A percentile compares a stretch with the other conserved stretches of the same genome.
Evolutionary conservation across 441 rosid genomes (phyloP).

Genomic region (Theobroma grandiflorum): DNA sequence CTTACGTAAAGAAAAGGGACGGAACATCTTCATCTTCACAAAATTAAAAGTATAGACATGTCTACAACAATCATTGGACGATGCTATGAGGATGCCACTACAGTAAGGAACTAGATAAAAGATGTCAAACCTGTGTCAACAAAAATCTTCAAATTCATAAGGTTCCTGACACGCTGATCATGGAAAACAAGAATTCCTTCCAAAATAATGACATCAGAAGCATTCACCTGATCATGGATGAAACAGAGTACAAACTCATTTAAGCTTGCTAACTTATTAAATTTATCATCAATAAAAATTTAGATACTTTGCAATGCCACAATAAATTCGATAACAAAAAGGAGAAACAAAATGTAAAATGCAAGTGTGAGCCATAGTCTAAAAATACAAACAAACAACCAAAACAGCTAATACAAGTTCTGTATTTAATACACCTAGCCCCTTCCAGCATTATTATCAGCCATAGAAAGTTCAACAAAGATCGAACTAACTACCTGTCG

Average conservation of each 20-base stretch:
- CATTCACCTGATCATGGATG: slow-evolving; percentile 74
- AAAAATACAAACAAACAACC: neutral
- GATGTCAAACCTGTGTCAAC: slow-evolving; percentile 83
- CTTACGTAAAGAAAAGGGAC: neutral
- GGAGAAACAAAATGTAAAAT: neutral
- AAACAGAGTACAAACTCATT: neutral
- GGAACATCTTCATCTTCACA: slow-evolving; percentile 17
- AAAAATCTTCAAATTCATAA: slow-evolving; percentile 95
- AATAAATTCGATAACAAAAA: neutral
- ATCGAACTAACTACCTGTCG: slow-evolving; percentile 68
- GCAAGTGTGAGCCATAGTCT: neutral
- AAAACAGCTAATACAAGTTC: slow-evolving; percentile 4
- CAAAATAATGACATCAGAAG: slow-evolving; percentile 94
- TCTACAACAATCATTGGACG: neutral
- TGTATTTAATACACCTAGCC: neutral
- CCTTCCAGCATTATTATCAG: neutral
- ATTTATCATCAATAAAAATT: neutral
- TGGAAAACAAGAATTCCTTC: slow-evolving; percentile 97
- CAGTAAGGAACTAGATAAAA: slow-evolving; percentile 24
- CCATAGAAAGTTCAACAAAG: neutral
- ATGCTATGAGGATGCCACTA: neutral
- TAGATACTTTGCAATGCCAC: neutral
- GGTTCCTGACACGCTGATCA: slow-evolving; percentile 83
- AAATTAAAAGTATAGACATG: neutral
- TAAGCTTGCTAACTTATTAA: neutral